Evolutionary conservation across 2,329 filamentous ascomycete genomes (phyloP), one percentile per base, ranked within the genome.

Genomic region (Verticillium zaregamsianum): DNA sequence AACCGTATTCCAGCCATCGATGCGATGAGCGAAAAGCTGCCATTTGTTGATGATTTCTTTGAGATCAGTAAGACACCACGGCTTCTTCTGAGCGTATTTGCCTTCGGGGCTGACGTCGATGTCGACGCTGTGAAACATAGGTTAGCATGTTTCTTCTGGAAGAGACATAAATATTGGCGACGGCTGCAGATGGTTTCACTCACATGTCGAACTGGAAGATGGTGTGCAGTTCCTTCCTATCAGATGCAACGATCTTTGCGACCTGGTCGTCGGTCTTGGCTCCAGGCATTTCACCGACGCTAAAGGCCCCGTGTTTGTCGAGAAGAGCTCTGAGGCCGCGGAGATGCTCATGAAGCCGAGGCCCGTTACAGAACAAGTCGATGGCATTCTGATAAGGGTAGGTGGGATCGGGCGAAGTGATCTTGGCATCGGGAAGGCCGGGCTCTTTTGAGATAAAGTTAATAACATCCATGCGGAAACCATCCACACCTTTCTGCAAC

Each of bases 401-500:
- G 31, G 66, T 63, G 0, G 71, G 65, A 0, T 71, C 71, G 0
- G 74, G 70, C 15, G 77, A 69, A 1, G 71, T 71, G n/a, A 82
- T 67, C 0, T 75, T 72, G 0, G 80, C 80, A 66, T 82, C 77
- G 1, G 80, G 80, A 57, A 82, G 79, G 0, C 70, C 72, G n/a
- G 77, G 77, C 2, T 78, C 75, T 66, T 86, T 86, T 65, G 78
- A 81, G 64, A 84, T 82, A 68, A 84, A 79, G 66, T 86, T 85
- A 65, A 86, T 83, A 6, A 82, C 81, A 63, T 86, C 83, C 73
- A 85, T 80, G 23, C 84, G 77, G 72, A 86, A 87, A 0, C 84
- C 84, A 59, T 83, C 80, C 0, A 85, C 82, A 1, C 86, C 86
- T 25, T 81, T 82, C 58, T 87, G 75, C 0, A 90, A 78, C 88